phyloP scores from a whole-genome alignment of 2,329 filamentous ascomycete genomes.

The Emergomyces africanus region DNA sequence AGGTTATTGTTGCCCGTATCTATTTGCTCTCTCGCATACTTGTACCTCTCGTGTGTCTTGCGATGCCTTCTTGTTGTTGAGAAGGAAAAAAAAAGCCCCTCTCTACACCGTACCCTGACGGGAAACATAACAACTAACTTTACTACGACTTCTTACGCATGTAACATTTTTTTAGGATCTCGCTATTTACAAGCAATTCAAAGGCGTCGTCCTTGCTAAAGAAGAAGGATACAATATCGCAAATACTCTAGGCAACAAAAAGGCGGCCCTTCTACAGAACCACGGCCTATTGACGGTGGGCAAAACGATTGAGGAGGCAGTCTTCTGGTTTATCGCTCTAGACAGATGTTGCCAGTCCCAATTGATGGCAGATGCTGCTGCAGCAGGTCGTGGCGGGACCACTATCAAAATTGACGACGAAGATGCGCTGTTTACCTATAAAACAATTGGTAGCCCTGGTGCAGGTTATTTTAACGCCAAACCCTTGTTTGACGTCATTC shows the following conservation, averaged over 20 bases:
- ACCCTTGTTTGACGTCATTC: constrained; percentile 57
- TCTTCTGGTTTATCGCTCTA: constrained; percentile 42
- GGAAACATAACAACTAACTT: neutral
- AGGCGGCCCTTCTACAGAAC: constrained; percentile 42
- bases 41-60: neutral
- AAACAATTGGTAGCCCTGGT: constrained; percentile 46
- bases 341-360: constrained; percentile 44
- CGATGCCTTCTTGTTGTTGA: neutral
- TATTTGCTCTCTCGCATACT: neutral
- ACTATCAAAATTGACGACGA: constrained; percentile 56
- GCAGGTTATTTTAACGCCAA: constrained; percentile 61
- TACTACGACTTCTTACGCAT: neutral
- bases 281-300: constrained; percentile 42
- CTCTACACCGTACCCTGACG: neutral
- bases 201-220: constrained; percentile 40
- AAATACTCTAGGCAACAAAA: constrained; percentile 34
- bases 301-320: constrained; percentile 36
- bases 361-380: constrained; percentile 40
- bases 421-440: constrained; percentile 55
- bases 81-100: neutral
- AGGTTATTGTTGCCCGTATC: neutral
- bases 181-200: constrained; percentile 40
- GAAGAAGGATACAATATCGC: constrained; percentile 44
- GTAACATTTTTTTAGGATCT: constrained; percentile 30
- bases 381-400: constrained; percentile 44